Evolutionary conservation across 1,284 basidiomycete genomes (phyloP).

Genomic region (Malassezia slooffiae): DNA sequence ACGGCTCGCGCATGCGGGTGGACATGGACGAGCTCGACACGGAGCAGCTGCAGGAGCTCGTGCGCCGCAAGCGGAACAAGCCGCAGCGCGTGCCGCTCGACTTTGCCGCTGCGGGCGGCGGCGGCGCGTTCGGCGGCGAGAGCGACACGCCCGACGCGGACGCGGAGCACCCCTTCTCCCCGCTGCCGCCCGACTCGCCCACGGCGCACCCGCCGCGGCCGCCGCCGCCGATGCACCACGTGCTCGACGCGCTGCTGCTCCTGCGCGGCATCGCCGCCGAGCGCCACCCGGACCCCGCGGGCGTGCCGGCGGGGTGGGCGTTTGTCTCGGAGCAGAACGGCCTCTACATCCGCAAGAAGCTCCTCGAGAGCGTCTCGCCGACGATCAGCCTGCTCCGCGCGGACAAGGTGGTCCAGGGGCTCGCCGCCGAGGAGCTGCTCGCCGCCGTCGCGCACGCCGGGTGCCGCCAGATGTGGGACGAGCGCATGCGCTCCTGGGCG

Average conservation of each 20-base stretch:
- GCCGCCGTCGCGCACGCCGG: conserved; percentile 57
- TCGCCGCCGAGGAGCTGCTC: conserved; percentile 76
- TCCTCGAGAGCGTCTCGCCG: conserved; percentile 65
- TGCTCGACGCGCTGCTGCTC: conserved; percentile 38
- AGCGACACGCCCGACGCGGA: not conserved
- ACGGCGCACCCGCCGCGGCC: conserved; percentile 3
- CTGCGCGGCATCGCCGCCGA: conserved; percentile 39
- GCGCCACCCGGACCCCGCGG: conserved; percentile 47
- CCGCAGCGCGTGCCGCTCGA: conserved; percentile 79
- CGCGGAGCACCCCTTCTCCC: not conserved
- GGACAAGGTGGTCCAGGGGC: conserved; percentile 82
- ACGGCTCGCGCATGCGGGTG: conserved; percentile 74
- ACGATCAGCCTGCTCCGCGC: conserved; percentile 75
- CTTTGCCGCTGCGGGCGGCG: conserved; percentile 45
- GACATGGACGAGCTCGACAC: conserved; percentile 83
- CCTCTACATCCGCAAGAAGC: conserved; percentile 64
- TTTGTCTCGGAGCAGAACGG: conserved; percentile 66
- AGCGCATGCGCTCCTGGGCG: conserved; percentile 61
- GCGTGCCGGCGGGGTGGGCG: conserved; percentile 62
- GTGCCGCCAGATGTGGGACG: conserved; percentile 72
- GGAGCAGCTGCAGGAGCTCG: conserved; percentile 70
- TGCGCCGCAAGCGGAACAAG: conserved; percentile 74
- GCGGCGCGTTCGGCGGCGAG: not conserved
- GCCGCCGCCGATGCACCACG: conserved; percentile 35
- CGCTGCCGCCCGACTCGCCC: not conserved